Conservation (phyloP, 2,329 filamentous ascomycete species). For the Chaetomium sp. region DNA sequence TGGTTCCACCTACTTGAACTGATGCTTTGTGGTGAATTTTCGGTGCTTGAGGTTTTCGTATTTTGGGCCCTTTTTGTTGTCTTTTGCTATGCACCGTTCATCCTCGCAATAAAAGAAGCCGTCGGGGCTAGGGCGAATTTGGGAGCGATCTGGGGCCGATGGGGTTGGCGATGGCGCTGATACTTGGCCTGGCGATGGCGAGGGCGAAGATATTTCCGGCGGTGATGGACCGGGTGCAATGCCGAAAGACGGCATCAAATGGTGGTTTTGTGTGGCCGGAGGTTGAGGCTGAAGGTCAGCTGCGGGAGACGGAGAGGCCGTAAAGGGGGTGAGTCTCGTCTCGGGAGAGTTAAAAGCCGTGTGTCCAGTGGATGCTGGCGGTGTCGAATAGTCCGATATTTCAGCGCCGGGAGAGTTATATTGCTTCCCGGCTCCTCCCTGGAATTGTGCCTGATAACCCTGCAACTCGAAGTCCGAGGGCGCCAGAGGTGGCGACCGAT, state of each 20-base stretch:
- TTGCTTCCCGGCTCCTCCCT: background rate
- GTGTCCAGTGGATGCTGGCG: slow-evolving; percentile 34
- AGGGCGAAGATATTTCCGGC: too few relatives aligned
- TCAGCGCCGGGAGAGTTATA: slow-evolving; percentile 17
- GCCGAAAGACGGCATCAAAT: slow-evolving; percentile 13
- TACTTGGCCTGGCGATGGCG: slow-evolving; percentile 13
- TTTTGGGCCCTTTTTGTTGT: too few relatives aligned
- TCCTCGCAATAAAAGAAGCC: too few relatives aligned
- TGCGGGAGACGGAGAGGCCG: slow-evolving; percentile 23
- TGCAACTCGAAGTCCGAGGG: slow-evolving; percentile 10
- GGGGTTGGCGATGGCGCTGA: slow-evolving; percentile 1
- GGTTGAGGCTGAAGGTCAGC: slow-evolving; percentile 16
- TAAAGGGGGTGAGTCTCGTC: slow-evolving; percentile 34
- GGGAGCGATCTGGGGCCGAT: slow-evolving; percentile 16
- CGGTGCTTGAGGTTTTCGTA: too few relatives aligned
- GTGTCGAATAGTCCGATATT: slow-evolving; percentile 38
- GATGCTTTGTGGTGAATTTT: slow-evolving; percentile 41
- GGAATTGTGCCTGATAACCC: too few relatives aligned
- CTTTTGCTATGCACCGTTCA: too few relatives aligned
- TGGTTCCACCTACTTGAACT: slow-evolving; percentile 44
- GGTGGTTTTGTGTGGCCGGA: background rate
- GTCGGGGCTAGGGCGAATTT: slow-evolving; percentile 9
- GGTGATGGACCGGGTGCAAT: slow-evolving; percentile 2
- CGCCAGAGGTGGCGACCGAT: slow-evolving; percentile 10
- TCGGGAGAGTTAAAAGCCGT: slow-evolving; percentile 42